Evolutionary conservation across 345 rosid genomes (phyloP).

Genomic region (Noccaea bulbosa): DNA sequence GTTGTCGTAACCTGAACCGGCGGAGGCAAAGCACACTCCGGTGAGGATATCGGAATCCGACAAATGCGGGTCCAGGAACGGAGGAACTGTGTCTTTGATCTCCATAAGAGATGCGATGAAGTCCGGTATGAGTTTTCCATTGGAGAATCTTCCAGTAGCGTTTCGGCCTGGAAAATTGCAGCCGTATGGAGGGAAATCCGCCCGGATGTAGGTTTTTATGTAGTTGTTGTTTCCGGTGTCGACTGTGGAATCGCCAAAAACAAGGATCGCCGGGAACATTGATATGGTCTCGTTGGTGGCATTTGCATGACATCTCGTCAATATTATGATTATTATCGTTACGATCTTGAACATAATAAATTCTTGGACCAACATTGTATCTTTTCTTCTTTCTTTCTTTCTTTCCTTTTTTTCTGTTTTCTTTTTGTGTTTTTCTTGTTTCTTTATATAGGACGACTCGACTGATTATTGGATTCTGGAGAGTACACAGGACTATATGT

Average conservation of each 20-base stretch:
- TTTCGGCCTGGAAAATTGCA: conserved; percentile 36
- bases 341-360: conserved; percentile 10
- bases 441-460: neutral
- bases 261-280: conserved; percentile 43
- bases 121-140: conserved; percentile 44
- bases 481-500: neutral
- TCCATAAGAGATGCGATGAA: conserved; percentile 36
- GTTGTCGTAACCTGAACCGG: conserved; percentile 44
- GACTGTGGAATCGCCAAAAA: conserved; percentile 43
- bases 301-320: conserved; percentile 28
- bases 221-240: conserved; percentile 48
- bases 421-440: neutral
- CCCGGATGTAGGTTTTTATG: conserved; percentile 12
- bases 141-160: conserved; percentile 48
- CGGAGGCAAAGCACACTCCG: conserved; percentile 45
- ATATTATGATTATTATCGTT: conserved; percentile 14
- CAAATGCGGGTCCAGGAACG: conserved; percentile 38
- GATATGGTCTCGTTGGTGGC: conserved; percentile 27
- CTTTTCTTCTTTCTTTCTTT: neutral
- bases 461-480: neutral
- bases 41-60: conserved; percentile 33
- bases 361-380: conserved; percentile 28
- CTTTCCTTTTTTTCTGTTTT: neutral
- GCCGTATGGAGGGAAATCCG: conserved; percentile 46
- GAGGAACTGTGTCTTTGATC: conserved; percentile 45